A percentile compares a stretch with the other conserved stretches of the same genome.
Conservation (phyloP, 371 early-diverging fungal genomes). For the Apophysomyces variabilis region DNA sequence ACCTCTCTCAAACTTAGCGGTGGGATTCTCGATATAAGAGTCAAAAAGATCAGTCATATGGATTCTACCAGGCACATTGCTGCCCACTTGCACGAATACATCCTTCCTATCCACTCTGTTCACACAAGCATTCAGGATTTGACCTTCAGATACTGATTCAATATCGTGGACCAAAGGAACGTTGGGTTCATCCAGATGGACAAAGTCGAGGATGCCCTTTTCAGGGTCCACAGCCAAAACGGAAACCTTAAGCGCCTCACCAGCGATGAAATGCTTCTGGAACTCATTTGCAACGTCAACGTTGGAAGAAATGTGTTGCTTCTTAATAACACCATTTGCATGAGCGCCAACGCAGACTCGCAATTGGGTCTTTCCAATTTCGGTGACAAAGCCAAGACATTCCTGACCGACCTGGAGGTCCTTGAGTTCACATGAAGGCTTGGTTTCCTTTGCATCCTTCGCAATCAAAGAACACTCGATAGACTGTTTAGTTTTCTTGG, state of each 20-base stretch:
- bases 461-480: constrained; percentile 35
- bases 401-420: constrained; percentile 54
- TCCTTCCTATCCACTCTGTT: constrained; percentile 41
- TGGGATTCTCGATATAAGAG: constrained; percentile 53
- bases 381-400: constrained; percentile 63
- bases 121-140: constrained; percentile 57
- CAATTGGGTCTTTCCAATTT: constrained; percentile 44
- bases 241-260: constrained; percentile 62
- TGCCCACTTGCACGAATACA: constrained; percentile 57
- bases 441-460: constrained; percentile 14
- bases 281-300: constrained; percentile 48
- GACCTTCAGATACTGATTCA: constrained; percentile 56
- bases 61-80: constrained; percentile 61
- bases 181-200: constrained; percentile 34
- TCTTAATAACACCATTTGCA: constrained; percentile 51
- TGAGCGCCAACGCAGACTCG: constrained; percentile 49
- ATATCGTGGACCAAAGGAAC: constrained; percentile 38
- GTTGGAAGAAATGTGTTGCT: constrained; percentile 55
- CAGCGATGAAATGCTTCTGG: constrained; percentile 52
- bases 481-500: constrained; percentile 27
- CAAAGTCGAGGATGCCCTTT: constrained; percentile 40
- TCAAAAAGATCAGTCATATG: constrained; percentile 70
- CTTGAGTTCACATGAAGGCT: constrained; percentile 30
- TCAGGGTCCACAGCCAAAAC: constrained; percentile 54
- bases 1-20: constrained; percentile 47